Conservation (phyloP, 169 alveolate genomes). For the Fabrea salina region DNA sequence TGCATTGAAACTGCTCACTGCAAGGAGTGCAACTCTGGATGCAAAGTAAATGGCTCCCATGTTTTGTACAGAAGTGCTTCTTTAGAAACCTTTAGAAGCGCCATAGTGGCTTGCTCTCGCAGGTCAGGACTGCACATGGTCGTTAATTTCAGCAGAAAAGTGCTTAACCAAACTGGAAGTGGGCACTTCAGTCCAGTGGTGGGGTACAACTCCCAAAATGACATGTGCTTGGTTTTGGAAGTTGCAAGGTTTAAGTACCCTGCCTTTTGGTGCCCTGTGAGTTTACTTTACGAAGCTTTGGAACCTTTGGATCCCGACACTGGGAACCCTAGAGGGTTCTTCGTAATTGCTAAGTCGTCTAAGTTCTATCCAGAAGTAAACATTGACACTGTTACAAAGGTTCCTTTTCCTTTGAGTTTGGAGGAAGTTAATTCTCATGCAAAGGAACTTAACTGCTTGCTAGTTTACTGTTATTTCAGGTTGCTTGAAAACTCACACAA, state of each 20-base stretch:
- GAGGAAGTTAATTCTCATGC: too few species aligned
- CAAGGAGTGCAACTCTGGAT: not conserved
- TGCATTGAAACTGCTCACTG: slow-evolving; percentile 16
- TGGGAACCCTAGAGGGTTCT: slow-evolving; percentile 46
- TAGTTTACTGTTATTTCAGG: too few species aligned
- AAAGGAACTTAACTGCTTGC: too few species aligned
- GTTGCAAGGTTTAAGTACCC: slow-evolving; percentile 66
- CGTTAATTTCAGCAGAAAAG: slow-evolving; percentile 38
- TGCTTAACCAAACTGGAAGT: slow-evolving; percentile 50
- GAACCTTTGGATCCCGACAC: slow-evolving; percentile 37
- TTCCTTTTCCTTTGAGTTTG: too few species aligned
- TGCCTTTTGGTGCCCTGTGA: slow-evolving; percentile 50
- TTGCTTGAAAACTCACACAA: too few species aligned
- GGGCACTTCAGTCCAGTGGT: slow-evolving; percentile 65
- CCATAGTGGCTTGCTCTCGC: slow-evolving; percentile 29
- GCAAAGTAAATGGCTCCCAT: slow-evolving; percentile 16
- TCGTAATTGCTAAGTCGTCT: slow-evolving; percentile 27
- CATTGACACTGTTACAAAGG: not conserved
- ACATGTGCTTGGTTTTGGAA: slow-evolving; percentile 47
- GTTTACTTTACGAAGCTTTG: slow-evolving; percentile 24
- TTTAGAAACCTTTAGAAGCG: slow-evolving; percentile 36
- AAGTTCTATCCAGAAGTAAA: not conserved
- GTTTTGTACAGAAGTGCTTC: slow-evolving; percentile 1
- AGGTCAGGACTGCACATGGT: slow-evolving; percentile 4
- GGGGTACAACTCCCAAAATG: slow-evolving; percentile 39